Evolutionary conservation across 805 yeast species (phyloP), one percentile per base, ranked within the genome.

Genomic region (Ogataea nonfermentans): DNA sequence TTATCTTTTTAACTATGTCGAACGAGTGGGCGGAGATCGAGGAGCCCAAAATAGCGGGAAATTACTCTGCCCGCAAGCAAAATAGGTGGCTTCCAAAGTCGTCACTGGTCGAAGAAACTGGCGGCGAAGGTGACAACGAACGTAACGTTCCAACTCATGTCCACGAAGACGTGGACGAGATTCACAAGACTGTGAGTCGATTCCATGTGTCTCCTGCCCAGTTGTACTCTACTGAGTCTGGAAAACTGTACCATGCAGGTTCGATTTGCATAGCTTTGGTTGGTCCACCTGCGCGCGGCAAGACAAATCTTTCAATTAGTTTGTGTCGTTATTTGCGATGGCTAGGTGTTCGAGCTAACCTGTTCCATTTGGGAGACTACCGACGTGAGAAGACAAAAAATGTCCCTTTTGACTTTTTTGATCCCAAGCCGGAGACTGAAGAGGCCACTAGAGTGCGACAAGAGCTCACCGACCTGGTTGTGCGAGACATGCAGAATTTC

Each of bases 241-340:
- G 99, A 0, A 76, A 88, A 48, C 70, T 93, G 53, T 93, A 87
- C 66, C 98, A 93, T 56, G 98, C 99, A 4, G 99, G 99, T 3
- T 85, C 87, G 53, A 79, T 93, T 30, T 79, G 95, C 52, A 83
- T 93, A 37, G 87, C 84, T 4, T 72, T 93, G 50, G 91, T 86
- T 4, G 99, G 99, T 0, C 70, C 90, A 44, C 98, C 99, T 2
- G 98, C 96, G 1, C 74, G 98, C 33, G 97, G 98, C 2, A 93
- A 93, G 60, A 93, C 99, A 1, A 88, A 89, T 59, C 70, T 91
- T 35, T 84, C 96, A 5, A 97, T 91, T 27, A 82, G 95, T 10
- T 71, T 93, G 48, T 88, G 96, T 4, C 75, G 99, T 43, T 93
- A 90, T 61, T 70, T 95, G 50, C 75, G 97, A 53, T 93, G 99